Evolutionary conservation across 192 early-diverging fungal genomes (phyloP).

Genomic region (Gamsiella multidivaricata): DNA sequence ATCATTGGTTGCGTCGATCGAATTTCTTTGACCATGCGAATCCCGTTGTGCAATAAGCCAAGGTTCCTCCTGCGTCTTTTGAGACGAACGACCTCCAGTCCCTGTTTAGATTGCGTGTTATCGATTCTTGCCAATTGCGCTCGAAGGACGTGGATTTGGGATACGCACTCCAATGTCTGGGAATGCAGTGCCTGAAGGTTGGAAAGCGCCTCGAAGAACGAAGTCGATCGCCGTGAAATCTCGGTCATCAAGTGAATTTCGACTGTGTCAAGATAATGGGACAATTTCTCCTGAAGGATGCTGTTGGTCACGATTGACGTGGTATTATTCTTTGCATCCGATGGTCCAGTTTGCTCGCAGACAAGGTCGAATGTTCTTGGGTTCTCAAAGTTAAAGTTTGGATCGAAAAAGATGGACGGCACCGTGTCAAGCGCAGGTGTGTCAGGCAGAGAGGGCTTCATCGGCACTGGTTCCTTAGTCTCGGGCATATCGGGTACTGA

Average conservation of each 20-base stretch:
- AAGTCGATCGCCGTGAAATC: conserved; percentile 92
- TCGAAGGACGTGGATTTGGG: conserved; percentile 85
- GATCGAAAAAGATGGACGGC: conserved; percentile 88
- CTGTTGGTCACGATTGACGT: conserved; percentile 68
- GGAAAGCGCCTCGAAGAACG: conserved; percentile 95
- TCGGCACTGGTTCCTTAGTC: conserved; percentile 47
- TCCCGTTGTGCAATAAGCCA: conserved; percentile 69
- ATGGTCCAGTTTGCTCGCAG: conserved; percentile 77
- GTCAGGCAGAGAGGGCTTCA: conserved; percentile 56
- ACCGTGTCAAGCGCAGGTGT: conserved; percentile 84
- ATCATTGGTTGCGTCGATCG: conserved; percentile 85
- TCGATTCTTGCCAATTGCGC: conserved; percentile 73
- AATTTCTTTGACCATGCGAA: conserved; percentile 81
- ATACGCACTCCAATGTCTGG: conserved; percentile 90
- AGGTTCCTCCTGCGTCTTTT: conserved; percentile 82
- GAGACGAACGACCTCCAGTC: conserved; percentile 84
- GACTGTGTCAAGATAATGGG: conserved; percentile 91
- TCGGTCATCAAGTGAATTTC: conserved; percentile 95
- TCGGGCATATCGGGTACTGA: conserved; percentile 58
- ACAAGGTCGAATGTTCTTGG: conserved; percentile 89
- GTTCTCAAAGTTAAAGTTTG: conserved; percentile 87
- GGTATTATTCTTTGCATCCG: conserved; percentile 55
- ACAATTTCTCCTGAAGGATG: conserved; percentile 90
- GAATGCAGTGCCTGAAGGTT: conserved; percentile 93
- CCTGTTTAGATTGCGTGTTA: conserved; percentile 75